Base-by-base conservation (phyloP, 2,329 filamentous ascomycete species). In the Pseudogymnoascus sp. region DNA sequence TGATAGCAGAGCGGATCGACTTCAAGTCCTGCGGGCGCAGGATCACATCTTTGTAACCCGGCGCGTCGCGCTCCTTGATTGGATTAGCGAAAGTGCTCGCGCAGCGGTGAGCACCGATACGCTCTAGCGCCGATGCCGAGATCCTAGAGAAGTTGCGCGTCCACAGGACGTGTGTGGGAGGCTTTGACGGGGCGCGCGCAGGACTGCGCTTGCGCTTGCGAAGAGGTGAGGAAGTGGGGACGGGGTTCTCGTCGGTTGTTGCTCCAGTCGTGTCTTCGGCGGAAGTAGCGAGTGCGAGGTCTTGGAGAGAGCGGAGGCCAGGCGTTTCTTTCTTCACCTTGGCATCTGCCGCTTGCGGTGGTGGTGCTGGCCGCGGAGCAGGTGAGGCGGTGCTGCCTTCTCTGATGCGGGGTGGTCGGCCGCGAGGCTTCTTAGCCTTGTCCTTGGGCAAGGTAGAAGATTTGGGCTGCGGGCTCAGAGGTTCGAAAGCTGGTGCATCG, bases 51-150 rank as follows among this genome's bases (percentile, higher is more conserved):
- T 83, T 84, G 71, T 93, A 93, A 4, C 88, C 88, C 0, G 89
- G 89, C 0, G 89, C 90, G 69, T 91, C 87, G 38, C 83, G 83
- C 67, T 91, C 88, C 10, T 88, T 87, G 59, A 93, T 82, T 1
- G 88, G 86, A 62, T 87, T 86, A 28, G 88, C 86, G 71, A 93
- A 93, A 75, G 91, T 90, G 67, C 90, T 91, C 53, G 89, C 90
- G 68, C 89, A 84, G 35, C 89, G 87, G 72, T 92, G 89, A 62
- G 86, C 88, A 23, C 85, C 84, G 64, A 92, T 89, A 69, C 91
- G 86, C 71, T 92, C 89, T 66, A 92, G 80, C 11, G 90, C 86
- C 4, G 87, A 87, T 3, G 83, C 83, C 33, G 86, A 88, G 12
- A 91, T 89, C 67, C 88, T 86, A 37, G 87, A 84, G 70, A 93